A percentile compares a stretch with the other conserved stretches of the same genome.
Conservation (phyloP, 352 stramenopile genomes). For the Phytopythium cucurbitacearum region DNA sequence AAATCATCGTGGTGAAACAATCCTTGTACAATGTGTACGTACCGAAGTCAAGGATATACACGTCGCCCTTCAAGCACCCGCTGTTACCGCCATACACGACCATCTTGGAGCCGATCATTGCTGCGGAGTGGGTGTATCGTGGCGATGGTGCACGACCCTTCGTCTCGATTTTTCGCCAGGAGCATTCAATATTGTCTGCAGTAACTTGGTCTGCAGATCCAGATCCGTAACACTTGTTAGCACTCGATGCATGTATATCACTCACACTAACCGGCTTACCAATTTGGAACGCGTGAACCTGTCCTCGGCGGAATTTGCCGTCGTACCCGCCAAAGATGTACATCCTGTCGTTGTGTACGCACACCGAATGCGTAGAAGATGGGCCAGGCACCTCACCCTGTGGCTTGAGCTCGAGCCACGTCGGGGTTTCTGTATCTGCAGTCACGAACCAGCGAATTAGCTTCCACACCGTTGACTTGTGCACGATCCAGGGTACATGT, state of each 20-base stretch:
- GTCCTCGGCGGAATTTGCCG: conserved; percentile 43
- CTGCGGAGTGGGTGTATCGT: conserved; percentile 49
- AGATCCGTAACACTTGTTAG: not conserved
- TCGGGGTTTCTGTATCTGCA: conserved; percentile 31
- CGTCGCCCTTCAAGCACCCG: conserved; percentile 53
- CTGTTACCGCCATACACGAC: conserved; percentile 57
- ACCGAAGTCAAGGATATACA: conserved; percentile 45
- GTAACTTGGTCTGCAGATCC: conserved; percentile 20
- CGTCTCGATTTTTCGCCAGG: conserved; percentile 36
- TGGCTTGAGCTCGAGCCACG: conserved; percentile 41
- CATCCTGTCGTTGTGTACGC: conserved; percentile 41
- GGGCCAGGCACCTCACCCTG: conserved; percentile 37
- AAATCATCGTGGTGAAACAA: no score
- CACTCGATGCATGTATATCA: not conserved
- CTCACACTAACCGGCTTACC: conserved; percentile 12
- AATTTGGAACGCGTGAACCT: conserved; percentile 43
- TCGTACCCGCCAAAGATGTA: conserved; percentile 65
- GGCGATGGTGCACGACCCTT: conserved; percentile 29
- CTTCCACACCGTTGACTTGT: not conserved
- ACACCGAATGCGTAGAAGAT: conserved; percentile 51
- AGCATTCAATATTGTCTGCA: conserved; percentile 26
- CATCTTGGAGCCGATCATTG: conserved; percentile 40
- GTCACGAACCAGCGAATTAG: not conserved
- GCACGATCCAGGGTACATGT: not conserved
- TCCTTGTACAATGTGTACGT: not conserved